These are phyloP conservation scores for Acidiella bohemica DNA, from an alignment of 495 filamentous ascomycete genomes.

Conservation along the genomic window DNA sequence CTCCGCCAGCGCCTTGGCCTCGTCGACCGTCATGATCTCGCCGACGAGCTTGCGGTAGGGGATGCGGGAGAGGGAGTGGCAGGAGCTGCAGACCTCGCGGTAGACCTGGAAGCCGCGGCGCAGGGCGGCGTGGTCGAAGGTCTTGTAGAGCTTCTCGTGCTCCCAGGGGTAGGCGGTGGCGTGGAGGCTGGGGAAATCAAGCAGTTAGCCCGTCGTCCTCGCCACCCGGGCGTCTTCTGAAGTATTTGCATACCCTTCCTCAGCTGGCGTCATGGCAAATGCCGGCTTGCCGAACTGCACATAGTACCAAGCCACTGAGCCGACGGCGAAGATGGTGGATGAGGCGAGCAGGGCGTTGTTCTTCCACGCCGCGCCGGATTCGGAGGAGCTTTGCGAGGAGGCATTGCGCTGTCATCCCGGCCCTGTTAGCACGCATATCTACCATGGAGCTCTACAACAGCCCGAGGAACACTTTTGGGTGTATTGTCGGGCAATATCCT, in stretches of 20 bases:
- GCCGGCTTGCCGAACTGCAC: slow-evolving; percentile 81
- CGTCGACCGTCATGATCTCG: slow-evolving; percentile 83
- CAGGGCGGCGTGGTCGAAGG: slow-evolving; percentile 90
- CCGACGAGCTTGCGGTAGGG: slow-evolving; percentile 91
- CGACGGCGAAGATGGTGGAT: slow-evolving; percentile 70
- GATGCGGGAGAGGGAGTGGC: slow-evolving; percentile 89
- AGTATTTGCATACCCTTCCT: slow-evolving; percentile 99
- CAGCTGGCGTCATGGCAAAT: slow-evolving; percentile 78
- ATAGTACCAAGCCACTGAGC: slow-evolving; percentile 88
- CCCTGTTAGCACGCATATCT: slow-evolving; percentile 16
- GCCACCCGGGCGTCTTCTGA: too few species aligned
- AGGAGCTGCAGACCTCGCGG: slow-evolving; percentile 93
- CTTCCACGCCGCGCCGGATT: slow-evolving; percentile 43
- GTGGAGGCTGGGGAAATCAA: slow-evolving; percentile 85
- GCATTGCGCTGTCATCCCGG: slow-evolving; percentile 42
- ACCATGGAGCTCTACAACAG: too few species aligned
- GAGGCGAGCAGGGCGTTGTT: slow-evolving; percentile 70
- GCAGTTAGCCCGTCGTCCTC: too few species aligned
- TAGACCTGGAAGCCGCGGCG: slow-evolving; percentile 99
- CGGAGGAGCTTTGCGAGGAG: slow-evolving; percentile 45
- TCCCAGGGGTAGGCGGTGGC: slow-evolving; percentile 90
- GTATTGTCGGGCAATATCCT: too few species aligned
- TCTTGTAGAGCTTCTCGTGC: slow-evolving; percentile 76
- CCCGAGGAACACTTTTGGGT: too few species aligned
- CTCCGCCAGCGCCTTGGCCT: slow-evolving; percentile 92